Conservation (phyloP, 176 grass and related monocot genomes). For the Luzula sylvatica region DNA sequence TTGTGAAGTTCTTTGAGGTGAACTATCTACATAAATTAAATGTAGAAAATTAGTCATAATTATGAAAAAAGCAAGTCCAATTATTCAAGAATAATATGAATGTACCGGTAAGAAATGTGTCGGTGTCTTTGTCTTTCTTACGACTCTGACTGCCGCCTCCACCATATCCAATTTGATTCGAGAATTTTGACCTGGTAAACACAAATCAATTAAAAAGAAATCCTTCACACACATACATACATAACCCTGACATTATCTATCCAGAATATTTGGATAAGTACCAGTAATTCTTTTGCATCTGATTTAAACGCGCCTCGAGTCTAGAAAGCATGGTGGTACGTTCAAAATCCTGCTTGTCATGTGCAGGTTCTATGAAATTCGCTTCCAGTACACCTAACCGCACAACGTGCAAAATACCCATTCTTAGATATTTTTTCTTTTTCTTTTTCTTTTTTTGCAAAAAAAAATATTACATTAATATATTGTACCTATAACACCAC, state of each 20-base stretch:
- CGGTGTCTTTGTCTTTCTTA: conserved; percentile 29
- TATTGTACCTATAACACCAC: conserved; percentile 87
- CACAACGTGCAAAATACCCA: neutral
- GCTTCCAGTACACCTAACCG: conserved; percentile 77
- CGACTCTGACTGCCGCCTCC: conserved; percentile 2
- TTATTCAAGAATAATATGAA: neutral
- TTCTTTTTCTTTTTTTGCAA: too few species aligned
- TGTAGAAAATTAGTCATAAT: neutral
- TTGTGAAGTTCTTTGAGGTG: conserved; percentile 27
- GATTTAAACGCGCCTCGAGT: conserved; percentile 69
- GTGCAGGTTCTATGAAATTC: conserved; percentile 95
- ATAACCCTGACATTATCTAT: too few species aligned
- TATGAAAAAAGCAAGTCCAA: neutral
- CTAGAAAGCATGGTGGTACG: conserved; percentile 86
- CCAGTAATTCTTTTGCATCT: conserved; percentile 98
- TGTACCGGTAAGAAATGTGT: too few species aligned
- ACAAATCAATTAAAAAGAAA: too few species aligned
- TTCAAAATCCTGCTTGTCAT: conserved; percentile 99
- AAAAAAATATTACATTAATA: conserved; percentile 18
- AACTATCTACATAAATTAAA: conserved; percentile 28
- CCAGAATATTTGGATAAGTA: too few species aligned
- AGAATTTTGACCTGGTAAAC: conserved; percentile 50
- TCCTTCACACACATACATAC: too few species aligned
- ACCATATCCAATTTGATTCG: conserved; percentile 79
- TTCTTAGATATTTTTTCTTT: too few species aligned